Evolutionary conservation across 2,329 filamentous ascomycete genomes (phyloP), one percentile per base, ranked within the genome.

Genomic region (Fusarium illudens): DNA sequence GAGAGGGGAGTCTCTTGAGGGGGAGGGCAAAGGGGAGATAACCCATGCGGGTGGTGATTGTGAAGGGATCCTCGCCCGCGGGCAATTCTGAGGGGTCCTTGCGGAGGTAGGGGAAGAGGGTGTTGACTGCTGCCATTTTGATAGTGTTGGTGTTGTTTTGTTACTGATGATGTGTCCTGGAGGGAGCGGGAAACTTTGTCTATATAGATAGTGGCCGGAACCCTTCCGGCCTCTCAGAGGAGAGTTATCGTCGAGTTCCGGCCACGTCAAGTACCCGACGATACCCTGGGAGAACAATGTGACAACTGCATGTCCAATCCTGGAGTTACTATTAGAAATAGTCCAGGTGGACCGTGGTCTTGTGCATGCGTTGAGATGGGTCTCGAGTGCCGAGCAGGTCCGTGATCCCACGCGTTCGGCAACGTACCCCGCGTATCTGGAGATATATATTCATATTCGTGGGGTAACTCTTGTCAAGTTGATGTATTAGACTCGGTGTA

Each of bases 141-240:
- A 39, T 2, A 10, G 32, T 36, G 22, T n/a, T 22, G 33, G 29
- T 39, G 44, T 27, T 48, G 30, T 15, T 58, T n/a, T 39, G 44
- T 27, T 48, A 30, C 15, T 58, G 20, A 30, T 36, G 32, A 25
- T 33, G 13, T 46, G 53, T 29, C 5, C n/a, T 46, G 29, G 29
- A 29, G 6, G 13, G 17, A n/a, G 19, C 30, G 15, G 32, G 39
- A 20, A 36, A 37, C 27, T 20, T 17, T 68, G 55, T 30, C 65
- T 68, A 68, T 69, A 68, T 68, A 68, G 49, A 66, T 20, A 22
- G 34, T 66, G 65, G 65, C 65, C 65, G 65, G 65, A 68, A 68
- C 19, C 10, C 6, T 66, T 68, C 65, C 65, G 65, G 48, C 48
- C 52, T 55, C 29, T n/a, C n/a, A n/a, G n/a, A n/a, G n/a, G n/a